Evolutionary conservation across 1,284 basidiomycete genomes (phyloP).

Genomic region (Microbotryum violaceum): DNA sequence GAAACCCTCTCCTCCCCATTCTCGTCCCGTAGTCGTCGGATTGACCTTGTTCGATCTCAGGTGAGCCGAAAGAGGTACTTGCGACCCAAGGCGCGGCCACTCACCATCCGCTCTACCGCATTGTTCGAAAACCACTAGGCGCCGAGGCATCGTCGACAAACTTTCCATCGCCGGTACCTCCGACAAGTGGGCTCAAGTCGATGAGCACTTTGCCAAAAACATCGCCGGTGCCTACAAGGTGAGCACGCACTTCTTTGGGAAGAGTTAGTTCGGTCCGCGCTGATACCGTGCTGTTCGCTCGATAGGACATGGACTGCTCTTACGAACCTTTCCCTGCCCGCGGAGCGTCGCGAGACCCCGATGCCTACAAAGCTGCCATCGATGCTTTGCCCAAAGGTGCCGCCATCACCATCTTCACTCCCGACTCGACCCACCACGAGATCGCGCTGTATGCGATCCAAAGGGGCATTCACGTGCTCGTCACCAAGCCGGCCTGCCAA

Average conservation of each 20-base stretch:
- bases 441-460: conserved; percentile 80
- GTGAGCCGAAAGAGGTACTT: background rate
- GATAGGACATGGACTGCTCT: conserved; percentile 39
- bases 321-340: conserved; percentile 74
- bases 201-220: conserved; percentile 70
- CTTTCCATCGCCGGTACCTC: conserved; percentile 74
- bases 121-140: conserved; percentile 42
- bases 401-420: conserved; percentile 80
- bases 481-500: conserved; percentile 88
- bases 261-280: conserved; percentile 42
- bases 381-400: conserved; percentile 68
- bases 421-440: conserved; percentile 65
- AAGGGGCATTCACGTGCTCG: conserved; percentile 72
- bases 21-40: conserved; percentile 65
- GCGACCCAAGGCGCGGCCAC: too few species aligned
- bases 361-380: conserved; percentile 85
- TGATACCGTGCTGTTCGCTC: background rate
- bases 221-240: conserved; percentile 72
- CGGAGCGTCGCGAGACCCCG: conserved; percentile 55
- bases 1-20: conserved; percentile 3
- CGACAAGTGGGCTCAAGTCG: conserved; percentile 80
- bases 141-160: conserved; percentile 64
- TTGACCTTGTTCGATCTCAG: conserved; percentile 77
- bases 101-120: background rate
- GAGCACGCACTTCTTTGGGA: conserved; percentile 61